Evolutionary conservation across 2,329 filamentous ascomycete species (phyloP).

Genomic region (Knufia fluminis): DNA sequence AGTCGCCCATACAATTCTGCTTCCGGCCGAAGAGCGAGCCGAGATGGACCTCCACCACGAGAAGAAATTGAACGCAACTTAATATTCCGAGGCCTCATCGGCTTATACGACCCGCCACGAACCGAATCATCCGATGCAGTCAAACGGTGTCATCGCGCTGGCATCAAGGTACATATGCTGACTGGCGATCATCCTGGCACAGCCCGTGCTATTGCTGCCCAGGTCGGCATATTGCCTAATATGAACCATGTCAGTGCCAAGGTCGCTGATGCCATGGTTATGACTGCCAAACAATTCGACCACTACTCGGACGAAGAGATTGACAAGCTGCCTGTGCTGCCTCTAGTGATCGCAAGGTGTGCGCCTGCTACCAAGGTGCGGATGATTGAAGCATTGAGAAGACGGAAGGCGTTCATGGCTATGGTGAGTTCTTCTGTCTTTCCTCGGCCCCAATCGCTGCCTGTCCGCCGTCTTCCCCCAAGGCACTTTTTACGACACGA

Average conservation of each 20-base stretch:
- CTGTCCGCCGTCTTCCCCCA: too few relatives aligned
- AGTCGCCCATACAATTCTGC: constrained; percentile 39
- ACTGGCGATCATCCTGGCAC: constrained; percentile 69
- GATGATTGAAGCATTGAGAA: constrained; percentile 60
- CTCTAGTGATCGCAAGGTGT: constrained; percentile 51
- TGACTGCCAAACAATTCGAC: constrained; percentile 66
- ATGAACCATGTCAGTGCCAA: constrained; percentile 49
- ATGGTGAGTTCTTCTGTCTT: constrained; percentile 42
- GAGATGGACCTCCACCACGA: constrained; percentile 34
- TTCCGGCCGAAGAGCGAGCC: constrained; percentile 23
- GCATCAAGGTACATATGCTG: constrained; percentile 67
- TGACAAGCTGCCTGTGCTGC: constrained; percentile 43
- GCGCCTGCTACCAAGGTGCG: constrained; percentile 62
- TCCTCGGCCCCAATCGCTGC: too few relatives aligned
- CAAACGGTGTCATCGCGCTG: constrained; percentile 55
- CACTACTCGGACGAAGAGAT: constrained; percentile 61
- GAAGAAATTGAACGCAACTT: constrained; percentile 56
- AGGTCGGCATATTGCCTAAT: constrained; percentile 66
- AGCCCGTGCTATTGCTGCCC: constrained; percentile 62
- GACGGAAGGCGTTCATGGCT: constrained; percentile 62
- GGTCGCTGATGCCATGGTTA: constrained; percentile 55
- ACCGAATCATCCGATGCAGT: constrained; percentile 63
- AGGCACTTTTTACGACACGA: too few relatives aligned
- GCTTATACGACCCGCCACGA: constrained; percentile 73
- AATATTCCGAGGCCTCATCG: constrained; percentile 63